A percentile compares a stretch with the other conserved stretches of the same genome.
These are phyloP conservation scores for Hymenoscyphus albidus DNA, from an alignment of 2,329 filamentous ascomycete species.

Conservation along the genomic window DNA sequence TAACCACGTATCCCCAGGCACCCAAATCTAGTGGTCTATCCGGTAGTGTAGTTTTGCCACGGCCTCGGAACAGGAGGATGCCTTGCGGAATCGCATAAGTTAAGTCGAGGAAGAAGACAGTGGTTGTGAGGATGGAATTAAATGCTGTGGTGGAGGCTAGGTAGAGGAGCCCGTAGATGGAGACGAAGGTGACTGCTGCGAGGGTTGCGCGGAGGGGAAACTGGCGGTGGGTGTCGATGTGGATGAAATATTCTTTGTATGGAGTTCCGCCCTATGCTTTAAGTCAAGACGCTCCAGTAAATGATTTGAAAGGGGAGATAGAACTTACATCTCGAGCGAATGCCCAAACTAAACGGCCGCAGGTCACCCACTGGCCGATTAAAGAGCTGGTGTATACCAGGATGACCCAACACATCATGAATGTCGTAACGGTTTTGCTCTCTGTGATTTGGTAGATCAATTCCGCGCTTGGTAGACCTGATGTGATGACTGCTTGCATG, in stretches of 20 bases:
- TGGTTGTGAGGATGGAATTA: slow-evolving; percentile 72
- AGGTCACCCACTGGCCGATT: background rate
- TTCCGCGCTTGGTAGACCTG: slow-evolving; percentile 68
- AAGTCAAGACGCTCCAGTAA: background rate
- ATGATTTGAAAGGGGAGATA: background rate
- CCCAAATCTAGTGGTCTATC: background rate
- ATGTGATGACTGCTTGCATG: slow-evolving; percentile 56
- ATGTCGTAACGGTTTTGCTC: slow-evolving; percentile 2
- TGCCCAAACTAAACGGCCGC: slow-evolving; percentile 5
- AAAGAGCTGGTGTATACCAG: background rate
- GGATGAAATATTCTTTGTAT: slow-evolving; percentile 51
- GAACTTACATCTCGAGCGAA: slow-evolving; percentile 4
- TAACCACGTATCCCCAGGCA: slow-evolving; percentile 3
- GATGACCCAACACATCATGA: slow-evolving; percentile 4
- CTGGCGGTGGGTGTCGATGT: slow-evolving; percentile 6
- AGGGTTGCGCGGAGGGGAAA: slow-evolving; percentile 36
- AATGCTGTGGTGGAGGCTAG: slow-evolving; percentile 73
- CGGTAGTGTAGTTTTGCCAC: slow-evolving; percentile 38
- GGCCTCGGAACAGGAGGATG: slow-evolving; percentile 60
- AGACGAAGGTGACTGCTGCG: slow-evolving; percentile 44
- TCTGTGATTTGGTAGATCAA: slow-evolving; percentile 57
- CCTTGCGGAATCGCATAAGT: slow-evolving; percentile 73
- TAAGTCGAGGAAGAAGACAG: slow-evolving; percentile 70
- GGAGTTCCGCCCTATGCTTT: slow-evolving; percentile 40
- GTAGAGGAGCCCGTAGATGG: slow-evolving; percentile 70